Evolutionary conservation across 2,329 filamentous ascomycete species (phyloP).

Genomic region (Monosporascus sp.): DNA sequence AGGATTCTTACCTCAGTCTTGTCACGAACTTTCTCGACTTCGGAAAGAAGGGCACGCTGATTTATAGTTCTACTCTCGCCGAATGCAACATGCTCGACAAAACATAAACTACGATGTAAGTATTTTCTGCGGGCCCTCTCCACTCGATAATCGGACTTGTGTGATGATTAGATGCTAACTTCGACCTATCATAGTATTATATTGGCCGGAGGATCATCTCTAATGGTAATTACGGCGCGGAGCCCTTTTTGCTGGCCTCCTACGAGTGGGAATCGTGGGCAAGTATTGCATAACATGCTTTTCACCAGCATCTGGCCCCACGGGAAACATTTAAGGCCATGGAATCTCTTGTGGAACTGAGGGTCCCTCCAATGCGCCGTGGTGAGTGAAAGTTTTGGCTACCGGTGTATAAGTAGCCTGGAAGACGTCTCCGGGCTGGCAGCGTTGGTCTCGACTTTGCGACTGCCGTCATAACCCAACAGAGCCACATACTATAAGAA

Average conservation of each 20-base stretch:
- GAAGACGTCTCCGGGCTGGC: too few species aligned
- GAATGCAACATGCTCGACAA: background rate
- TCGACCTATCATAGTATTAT: background rate
- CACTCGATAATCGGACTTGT: background rate
- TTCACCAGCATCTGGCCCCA: too few species aligned
- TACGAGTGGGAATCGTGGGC: conserved; percentile 7
- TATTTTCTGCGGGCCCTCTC: background rate
- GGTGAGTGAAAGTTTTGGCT: too few species aligned
- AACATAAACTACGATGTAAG: background rate
- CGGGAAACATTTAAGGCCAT: too few species aligned
- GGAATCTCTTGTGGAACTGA: too few species aligned
- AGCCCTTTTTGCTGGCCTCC: conserved; percentile 7
- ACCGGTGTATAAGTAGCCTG: too few species aligned
- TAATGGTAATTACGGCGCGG: conserved; percentile 1
- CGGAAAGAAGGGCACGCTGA: background rate
- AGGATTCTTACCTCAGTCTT: background rate
- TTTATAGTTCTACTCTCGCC: background rate
- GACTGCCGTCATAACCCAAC: too few species aligned
- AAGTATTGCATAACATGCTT: background rate
- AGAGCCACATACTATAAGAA: too few species aligned
- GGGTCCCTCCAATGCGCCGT: too few species aligned
- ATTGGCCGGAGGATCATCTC: background rate
- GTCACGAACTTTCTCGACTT: background rate
- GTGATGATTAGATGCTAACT: background rate
- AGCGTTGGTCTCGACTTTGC: too few species aligned